Base-by-base conservation (phyloP, 495 filamentous ascomycete species). In the Mytilinidion resinicola region DNA sequence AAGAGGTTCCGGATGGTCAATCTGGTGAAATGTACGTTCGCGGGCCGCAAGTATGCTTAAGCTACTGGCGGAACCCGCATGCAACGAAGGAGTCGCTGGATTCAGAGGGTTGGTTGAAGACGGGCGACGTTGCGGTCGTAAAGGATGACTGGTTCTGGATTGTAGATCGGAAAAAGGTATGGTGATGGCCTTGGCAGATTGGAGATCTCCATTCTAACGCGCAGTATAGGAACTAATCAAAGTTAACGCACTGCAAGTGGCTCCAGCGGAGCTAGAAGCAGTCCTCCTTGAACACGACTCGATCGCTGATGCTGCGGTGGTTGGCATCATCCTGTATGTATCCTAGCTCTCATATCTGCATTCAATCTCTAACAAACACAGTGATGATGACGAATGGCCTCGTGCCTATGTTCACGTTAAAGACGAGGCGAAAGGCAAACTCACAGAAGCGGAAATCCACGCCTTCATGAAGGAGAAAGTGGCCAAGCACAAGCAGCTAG, bases 231-330 rank as follows among this genome's bases (percentile, higher is more conserved):
- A 75, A 59, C 53, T 75, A 9, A 75, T 70, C 38, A 75, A 73
- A 58, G 75, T 77, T 3, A 77, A 76, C 44, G 76, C 72, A 10
- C 67, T 75, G 37, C 75, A 78, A 60, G 75, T 79, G 11, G 67
- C 73, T n/a, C 77, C 77, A 4, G 76, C 77, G 4, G 77, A 80
- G 62, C 62, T 80, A 0, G 77, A 80, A 56, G 74, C 72, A 0
- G 55, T 76, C n/a, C 67, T 78, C 9, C 62, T 77, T 10, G 67
- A 69, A 51, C 65, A 75, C 59, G 69, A 72, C 17, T 63, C 60
- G 1, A 61, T 79, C 33, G 71, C 67, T n/a, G 77, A 79, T 67
- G 77, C 71, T 9, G 77, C 72, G 11, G 76, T 78, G 11, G 67
- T 72, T 2, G 74, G 52, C 8, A 19, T 67, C 42, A 39, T 52